Percentiles rank a stretch among this genome's conserved stretches.
Evolutionary conservation across 2,329 filamentous ascomycete genomes (phyloP).

Genomic region (Dactylonectria macrodidyma): DNA sequence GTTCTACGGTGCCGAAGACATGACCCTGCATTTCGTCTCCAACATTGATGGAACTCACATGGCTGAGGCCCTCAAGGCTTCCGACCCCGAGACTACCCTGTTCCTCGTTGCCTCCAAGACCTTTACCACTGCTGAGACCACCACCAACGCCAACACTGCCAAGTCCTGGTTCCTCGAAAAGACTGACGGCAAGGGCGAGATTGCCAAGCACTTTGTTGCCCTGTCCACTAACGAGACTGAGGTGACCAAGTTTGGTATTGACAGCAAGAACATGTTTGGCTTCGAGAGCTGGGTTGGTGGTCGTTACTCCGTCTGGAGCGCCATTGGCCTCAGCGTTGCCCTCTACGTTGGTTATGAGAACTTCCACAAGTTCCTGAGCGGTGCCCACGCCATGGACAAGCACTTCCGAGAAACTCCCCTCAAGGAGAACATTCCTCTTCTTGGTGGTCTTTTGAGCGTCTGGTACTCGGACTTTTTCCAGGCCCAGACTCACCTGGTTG

Average conservation of each 20-base stretch:
- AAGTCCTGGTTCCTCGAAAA: constrained; percentile 97
- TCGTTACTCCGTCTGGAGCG: constrained; percentile 98
- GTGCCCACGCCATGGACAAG: constrained; percentile 97
- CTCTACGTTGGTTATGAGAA: constrained; percentile 98
- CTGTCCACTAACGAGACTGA: constrained; percentile 96
- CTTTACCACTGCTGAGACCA: constrained; percentile 98
- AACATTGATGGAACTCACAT: constrained; percentile 99
- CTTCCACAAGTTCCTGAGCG: constrained; percentile 95
- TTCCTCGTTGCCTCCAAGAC: constrained; percentile 99
- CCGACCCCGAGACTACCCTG: constrained; percentile 97
- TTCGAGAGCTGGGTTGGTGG: constrained; percentile 99
- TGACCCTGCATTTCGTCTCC: constrained; percentile 97
- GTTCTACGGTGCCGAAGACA: constrained; percentile 87
- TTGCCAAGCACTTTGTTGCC: constrained; percentile 99
- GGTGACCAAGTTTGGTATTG: constrained; percentile 98
- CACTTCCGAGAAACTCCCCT: constrained; percentile 95
- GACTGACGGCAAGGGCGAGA: constrained; percentile 82
- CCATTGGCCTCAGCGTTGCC: constrained; percentile 94
- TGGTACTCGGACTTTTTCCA: constrained; percentile 99
- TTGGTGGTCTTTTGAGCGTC: constrained; percentile 93
- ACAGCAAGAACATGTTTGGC: constrained; percentile 99
- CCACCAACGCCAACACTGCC: constrained; percentile 96
- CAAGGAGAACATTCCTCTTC: constrained; percentile 93
- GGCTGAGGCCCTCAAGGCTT: constrained; percentile 89
- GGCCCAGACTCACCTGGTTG: constrained; percentile 96